These are phyloP conservation scores for Aurifilum marmelostoma DNA, from an alignment of 2,329 filamentous ascomycete genomes.

Conservation along the genomic window DNA sequence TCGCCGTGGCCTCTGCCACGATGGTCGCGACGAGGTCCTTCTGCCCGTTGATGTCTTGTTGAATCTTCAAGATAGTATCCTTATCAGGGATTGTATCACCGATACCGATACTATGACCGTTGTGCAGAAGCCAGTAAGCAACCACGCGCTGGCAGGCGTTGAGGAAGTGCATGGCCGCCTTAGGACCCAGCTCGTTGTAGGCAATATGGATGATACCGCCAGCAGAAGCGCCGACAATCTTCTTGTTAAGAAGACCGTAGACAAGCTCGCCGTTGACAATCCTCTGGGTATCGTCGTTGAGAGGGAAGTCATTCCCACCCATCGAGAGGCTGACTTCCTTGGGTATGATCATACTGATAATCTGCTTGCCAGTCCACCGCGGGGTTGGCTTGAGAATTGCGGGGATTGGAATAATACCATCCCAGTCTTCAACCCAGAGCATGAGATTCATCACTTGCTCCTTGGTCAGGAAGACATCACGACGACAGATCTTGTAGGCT, in stretches of 20 bases:
- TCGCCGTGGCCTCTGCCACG: conserved; percentile 78
- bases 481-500: conserved; percentile 93
- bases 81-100: conserved; percentile 96
- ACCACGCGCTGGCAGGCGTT: conserved; percentile 94
- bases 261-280: conserved; percentile 88
- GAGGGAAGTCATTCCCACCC: conserved; percentile 65
- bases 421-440: conserved; percentile 97
- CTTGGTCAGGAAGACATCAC: conserved; percentile 88
- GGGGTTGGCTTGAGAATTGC: conserved; percentile 93
- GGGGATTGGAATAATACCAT: conserved; percentile 88
- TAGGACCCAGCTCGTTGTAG: conserved; percentile 90
- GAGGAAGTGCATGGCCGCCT: conserved; percentile 90
- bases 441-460: conserved; percentile 95
- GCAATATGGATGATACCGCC: conserved; percentile 94
- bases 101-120: conserved; percentile 97
- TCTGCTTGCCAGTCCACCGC: conserved; percentile 97
- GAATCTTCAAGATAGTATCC: conserved; percentile 80
- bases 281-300: conserved; percentile 76
- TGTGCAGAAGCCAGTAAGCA: conserved; percentile 95
- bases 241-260: conserved; percentile 91
- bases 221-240: conserved; percentile 85
- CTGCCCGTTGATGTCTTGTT: conserved; percentile 76
- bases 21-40: conserved; percentile 80
- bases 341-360: conserved; percentile 91
- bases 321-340: conserved; percentile 78